Percentiles rank a stretch among this genome's conserved stretches.
phyloP scores from a whole-genome alignment of 345 rosid species.

The Lumnitzera littorea region DNA sequence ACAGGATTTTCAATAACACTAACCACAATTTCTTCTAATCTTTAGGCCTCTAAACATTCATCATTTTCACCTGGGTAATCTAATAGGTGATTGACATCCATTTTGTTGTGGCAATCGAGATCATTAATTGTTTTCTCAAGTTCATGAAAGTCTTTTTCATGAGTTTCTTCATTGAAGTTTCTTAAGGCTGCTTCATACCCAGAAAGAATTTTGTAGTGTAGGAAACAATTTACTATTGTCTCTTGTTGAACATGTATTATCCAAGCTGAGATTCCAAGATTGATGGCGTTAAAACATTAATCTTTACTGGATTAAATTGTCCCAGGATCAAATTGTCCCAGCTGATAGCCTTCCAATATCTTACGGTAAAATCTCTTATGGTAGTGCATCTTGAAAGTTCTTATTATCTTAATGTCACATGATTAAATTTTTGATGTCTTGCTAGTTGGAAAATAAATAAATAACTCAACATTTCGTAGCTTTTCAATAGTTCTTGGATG shows the following conservation, averaged over 20 bases:
- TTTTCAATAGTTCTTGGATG: background rate
- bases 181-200: background rate
- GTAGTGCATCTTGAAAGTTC: background rate
- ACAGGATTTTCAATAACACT: too few species aligned
- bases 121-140: background rate
- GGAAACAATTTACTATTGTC: background rate
- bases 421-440: background rate
- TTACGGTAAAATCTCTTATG: background rate
- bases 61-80: background rate
- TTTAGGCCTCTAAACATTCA: background rate
- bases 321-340: background rate
- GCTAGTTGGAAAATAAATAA: background rate
- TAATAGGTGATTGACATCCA: background rate
- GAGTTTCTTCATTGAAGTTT: background rate
- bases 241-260: background rate
- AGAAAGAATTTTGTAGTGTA: background rate
- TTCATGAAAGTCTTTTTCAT: background rate
- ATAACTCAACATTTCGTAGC: background rate
- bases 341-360: background rate
- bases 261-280: background rate
- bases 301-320: background rate
- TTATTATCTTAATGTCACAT: background rate
- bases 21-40: too few species aligned
- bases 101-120: background rate
- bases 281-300: background rate